phyloP scores from a whole-genome alignment of 202 grass and related monocot genomes.

The Cymbopogon flexuosus region DNA sequence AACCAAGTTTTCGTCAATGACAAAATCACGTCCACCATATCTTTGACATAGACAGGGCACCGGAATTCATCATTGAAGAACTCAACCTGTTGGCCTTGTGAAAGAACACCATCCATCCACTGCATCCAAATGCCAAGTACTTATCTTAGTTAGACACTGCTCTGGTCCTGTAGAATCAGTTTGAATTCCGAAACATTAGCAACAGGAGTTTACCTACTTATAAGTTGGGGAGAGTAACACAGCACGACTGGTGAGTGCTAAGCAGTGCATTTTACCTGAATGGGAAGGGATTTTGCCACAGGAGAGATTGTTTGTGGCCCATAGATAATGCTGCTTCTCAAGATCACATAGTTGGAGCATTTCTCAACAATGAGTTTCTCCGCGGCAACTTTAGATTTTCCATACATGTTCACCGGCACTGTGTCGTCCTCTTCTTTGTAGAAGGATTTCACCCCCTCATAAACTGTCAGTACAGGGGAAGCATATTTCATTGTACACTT shows the following conservation, averaged over 20 bases:
- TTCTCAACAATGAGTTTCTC: conserved; percentile 67
- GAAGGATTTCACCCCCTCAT: conserved; percentile 81
- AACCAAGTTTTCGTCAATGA: conserved; percentile 59
- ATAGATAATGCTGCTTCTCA: conserved; percentile 95
- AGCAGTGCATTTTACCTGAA: conserved; percentile 52
- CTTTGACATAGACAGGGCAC: conserved; percentile 87
- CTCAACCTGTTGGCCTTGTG: conserved; percentile 65
- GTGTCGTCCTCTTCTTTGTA: conserved; percentile 82
- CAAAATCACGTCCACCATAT: conserved; percentile 70
- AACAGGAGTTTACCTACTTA: neutral
- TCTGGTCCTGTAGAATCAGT: neutral
- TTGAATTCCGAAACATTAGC: neutral
- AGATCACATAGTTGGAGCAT: conserved; percentile 69
- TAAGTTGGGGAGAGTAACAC: neutral
- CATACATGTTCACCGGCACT: conserved; percentile 84
- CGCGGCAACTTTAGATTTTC: conserved; percentile 76
- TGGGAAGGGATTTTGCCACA: conserved; percentile 74
- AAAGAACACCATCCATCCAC: conserved; percentile 92
- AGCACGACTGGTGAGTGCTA: neutral
- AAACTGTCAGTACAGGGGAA: conserved; percentile 55
- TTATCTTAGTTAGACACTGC: neutral
- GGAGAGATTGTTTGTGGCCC: conserved; percentile 86
- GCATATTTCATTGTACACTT: neutral
- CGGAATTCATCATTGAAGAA: conserved; percentile 83
- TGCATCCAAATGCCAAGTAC: conserved; percentile 40